phyloP scores from a whole-genome alignment of 2,329 filamentous ascomycete species.

The Trichoderma citrinoviride region DNA sequence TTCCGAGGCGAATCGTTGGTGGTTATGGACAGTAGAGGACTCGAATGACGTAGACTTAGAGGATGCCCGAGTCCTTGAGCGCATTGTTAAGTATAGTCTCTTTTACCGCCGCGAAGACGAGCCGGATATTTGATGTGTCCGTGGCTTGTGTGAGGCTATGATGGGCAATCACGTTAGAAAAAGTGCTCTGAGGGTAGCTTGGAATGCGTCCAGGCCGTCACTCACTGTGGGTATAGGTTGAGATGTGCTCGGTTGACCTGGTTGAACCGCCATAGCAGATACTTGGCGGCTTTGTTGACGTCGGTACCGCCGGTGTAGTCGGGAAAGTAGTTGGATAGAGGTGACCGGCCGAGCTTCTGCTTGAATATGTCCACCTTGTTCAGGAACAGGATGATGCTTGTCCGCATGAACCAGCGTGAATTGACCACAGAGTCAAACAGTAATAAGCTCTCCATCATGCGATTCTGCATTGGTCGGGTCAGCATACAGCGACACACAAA shows the following conservation, averaged over 20 bases:
- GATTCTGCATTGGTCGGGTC: conserved; percentile 61
- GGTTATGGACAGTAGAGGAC: not conserved
- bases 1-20: conserved; percentile 21
- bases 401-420: conserved; percentile 98
- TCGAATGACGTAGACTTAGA: conserved; percentile 50
- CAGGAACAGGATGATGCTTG: conserved; percentile 96
- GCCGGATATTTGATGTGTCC: conserved; percentile 95
- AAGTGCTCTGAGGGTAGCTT: no score
- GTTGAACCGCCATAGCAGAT: conserved; percentile 96
- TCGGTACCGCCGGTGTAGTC: conserved; percentile 98
- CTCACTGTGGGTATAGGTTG: conserved; percentile 96
- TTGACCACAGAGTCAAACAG: conserved; percentile 98
- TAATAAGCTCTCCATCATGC: conserved; percentile 98
- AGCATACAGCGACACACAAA: not conserved
- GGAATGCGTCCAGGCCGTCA: not conserved
- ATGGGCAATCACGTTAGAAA: not conserved
- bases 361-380: conserved; percentile 99
- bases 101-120: conserved; percentile 97
- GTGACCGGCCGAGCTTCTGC: conserved; percentile 85
- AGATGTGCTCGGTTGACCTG: conserved; percentile 96
- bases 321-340: conserved; percentile 91
- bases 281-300: conserved; percentile 97
- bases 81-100: conserved; percentile 99
- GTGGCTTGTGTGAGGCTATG: conserved; percentile 83
- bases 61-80: conserved; percentile 94